phyloP scores from a whole-genome alignment of 768 basidiomycete genomes.

The Amanita inopinata region DNA sequence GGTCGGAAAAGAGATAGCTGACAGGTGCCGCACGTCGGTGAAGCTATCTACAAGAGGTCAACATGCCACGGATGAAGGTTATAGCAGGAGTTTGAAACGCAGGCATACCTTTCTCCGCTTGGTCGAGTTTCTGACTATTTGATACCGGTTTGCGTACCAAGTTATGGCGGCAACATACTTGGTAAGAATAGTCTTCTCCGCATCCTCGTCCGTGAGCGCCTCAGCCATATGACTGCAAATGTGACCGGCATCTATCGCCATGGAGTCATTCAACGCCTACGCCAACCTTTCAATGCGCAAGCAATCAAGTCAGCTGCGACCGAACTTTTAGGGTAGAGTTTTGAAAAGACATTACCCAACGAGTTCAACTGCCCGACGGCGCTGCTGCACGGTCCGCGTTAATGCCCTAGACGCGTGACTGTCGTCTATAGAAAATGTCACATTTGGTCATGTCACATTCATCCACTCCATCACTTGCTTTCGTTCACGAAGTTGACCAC shows the following conservation, averaged over 20 bases:
- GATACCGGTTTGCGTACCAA: constrained; percentile 42
- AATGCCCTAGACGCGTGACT: no score
- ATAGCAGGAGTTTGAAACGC: neutral
- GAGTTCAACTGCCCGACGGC: no score
- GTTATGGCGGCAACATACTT: constrained; percentile 45
- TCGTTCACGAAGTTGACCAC: no score
- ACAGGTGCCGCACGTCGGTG: constrained; percentile 60
- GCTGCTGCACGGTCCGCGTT: no score
- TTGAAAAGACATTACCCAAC: no score
- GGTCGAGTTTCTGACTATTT: constrained; percentile 35
- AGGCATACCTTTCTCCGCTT: constrained; percentile 59
- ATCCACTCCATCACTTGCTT: no score
- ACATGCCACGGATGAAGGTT: neutral
- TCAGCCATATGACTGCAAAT: constrained; percentile 3
- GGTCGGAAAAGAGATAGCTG: constrained; percentile 46
- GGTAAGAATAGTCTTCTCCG: constrained; percentile 20
- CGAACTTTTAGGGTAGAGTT: no score
- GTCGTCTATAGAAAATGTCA: no score
- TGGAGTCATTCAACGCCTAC: neutral
- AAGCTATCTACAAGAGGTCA: constrained; percentile 26
- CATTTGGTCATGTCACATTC: no score
- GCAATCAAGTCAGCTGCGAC: no score
- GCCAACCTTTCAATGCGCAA: neutral
- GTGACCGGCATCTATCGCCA: neutral
- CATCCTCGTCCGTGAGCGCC: neutral